phyloP scores from a whole-genome alignment of 2,329 filamentous ascomycete species.

The Fusarium penzigii region DNA sequence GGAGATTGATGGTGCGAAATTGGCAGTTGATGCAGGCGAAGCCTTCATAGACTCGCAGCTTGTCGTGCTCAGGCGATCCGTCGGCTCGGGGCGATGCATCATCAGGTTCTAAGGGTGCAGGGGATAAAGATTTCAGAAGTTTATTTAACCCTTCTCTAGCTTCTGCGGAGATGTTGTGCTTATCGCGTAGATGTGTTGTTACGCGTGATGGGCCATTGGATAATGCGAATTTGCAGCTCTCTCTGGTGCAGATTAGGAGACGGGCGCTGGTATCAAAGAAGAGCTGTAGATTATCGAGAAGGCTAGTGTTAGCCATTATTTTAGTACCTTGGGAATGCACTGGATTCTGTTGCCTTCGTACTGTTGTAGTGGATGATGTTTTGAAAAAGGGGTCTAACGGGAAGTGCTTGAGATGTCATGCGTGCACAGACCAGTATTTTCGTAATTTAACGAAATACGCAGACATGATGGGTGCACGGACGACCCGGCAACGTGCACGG shows the following conservation, averaged over 20 bases:
- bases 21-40: neutral
- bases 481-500: neutral
- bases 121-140: neutral
- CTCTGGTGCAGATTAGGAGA: neutral
- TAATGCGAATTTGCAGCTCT: neutral
- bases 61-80: neutral
- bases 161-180: neutral
- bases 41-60: conserved; percentile 1
- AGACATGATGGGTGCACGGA: neutral
- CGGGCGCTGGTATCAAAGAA: neutral
- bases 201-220: neutral
- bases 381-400: no score
- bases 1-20: conserved; percentile 1
- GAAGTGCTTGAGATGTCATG: no score
- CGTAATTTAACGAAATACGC: no score
- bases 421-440: no score
- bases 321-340: no score
- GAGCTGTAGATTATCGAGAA: neutral
- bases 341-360: no score
- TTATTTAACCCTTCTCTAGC: neutral
- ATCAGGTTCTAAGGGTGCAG: neutral
- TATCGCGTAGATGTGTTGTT: conserved; percentile 2
- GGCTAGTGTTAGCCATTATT: neutral
- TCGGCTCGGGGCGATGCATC: neutral
- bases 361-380: no score